Conservation (phyloP, 2,329 filamentous ascomycete genomes). For the Phyllosticta ampelicida region DNA sequence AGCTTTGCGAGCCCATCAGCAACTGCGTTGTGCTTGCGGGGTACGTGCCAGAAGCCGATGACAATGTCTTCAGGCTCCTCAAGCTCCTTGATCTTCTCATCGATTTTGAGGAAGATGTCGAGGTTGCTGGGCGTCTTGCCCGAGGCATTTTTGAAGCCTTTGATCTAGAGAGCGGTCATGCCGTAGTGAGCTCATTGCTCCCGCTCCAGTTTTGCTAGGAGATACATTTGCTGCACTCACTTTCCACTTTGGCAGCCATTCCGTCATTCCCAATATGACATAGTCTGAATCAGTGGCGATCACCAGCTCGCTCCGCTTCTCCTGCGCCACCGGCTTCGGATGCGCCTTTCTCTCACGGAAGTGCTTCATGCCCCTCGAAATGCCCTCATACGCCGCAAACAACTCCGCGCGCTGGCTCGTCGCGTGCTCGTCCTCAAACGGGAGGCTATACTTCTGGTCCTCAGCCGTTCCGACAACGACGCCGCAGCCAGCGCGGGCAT, state of each 20-base stretch:
- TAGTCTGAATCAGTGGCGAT: conserved; percentile 14
- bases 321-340: background rate
- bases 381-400: conserved; percentile 10
- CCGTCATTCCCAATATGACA: conserved; percentile 12
- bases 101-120: conserved; percentile 1
- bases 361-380: background rate
- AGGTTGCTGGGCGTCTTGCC: conserved; percentile 7
- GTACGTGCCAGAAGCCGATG: conserved; percentile 12
- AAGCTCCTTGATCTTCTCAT: background rate
- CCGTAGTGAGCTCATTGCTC: background rate
- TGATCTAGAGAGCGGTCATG: conserved; percentile 13
- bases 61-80: background rate
- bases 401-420: conserved; percentile 14
- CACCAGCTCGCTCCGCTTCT: conserved; percentile 1
- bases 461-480: conserved; percentile 11
- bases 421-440: background rate
- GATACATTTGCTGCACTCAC: background rate
- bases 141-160: conserved; percentile 1
- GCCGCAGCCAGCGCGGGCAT: conserved; percentile 12
- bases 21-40: conserved; percentile 12
- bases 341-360: background rate
- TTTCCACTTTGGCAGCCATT: background rate
- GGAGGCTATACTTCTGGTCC: background rate
- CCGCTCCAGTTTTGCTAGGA: background rate
- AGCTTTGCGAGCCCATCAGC: conserved; percentile 13